Percentiles rank a stretch among this genome's conserved stretches.
These are phyloP conservation scores for Lachnellula arida DNA, from an alignment of 2,329 filamentous ascomycete genomes.

Conservation along the genomic window DNA sequence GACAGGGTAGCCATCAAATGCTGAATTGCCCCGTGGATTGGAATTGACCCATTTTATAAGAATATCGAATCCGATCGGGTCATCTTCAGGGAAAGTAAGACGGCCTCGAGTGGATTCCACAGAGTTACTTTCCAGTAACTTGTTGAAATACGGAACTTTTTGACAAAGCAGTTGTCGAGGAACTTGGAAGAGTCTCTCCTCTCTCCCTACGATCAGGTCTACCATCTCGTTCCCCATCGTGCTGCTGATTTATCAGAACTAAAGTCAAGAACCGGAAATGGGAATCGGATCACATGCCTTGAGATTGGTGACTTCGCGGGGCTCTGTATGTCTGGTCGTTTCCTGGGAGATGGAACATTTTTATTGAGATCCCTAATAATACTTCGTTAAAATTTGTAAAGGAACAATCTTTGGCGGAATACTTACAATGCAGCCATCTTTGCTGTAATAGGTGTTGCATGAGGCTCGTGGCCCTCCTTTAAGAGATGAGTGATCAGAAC, in stretches of 20 bases:
- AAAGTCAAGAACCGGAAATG: no score
- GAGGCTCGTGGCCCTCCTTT: no score
- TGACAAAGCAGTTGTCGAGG: constrained; percentile 9
- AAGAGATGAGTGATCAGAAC: no score
- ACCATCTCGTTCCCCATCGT: constrained; percentile 3
- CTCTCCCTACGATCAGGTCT: constrained; percentile 4
- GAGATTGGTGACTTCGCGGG: no score
- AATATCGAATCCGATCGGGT: constrained; percentile 4
- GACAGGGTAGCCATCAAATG: neutral
- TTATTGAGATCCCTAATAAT: no score
- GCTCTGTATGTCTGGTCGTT: no score
- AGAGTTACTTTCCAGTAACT: constrained; percentile 13
- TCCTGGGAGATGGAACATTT: no score
- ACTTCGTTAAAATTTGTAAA: no score
- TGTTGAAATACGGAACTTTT: constrained; percentile 16
- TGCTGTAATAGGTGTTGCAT: no score
- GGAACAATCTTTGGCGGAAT: no score
- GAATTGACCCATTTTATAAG: constrained; percentile 7
- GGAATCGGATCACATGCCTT: no score
- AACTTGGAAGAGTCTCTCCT: constrained; percentile 3
- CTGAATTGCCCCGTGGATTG: neutral
- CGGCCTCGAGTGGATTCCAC: neutral
- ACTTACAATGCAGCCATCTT: no score
- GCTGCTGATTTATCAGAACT: neutral
- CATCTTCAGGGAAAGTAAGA: constrained; percentile 13